phyloP scores from a whole-genome alignment of 2,329 filamentous ascomycete genomes.

The Cladophialophora yegresii region DNA sequence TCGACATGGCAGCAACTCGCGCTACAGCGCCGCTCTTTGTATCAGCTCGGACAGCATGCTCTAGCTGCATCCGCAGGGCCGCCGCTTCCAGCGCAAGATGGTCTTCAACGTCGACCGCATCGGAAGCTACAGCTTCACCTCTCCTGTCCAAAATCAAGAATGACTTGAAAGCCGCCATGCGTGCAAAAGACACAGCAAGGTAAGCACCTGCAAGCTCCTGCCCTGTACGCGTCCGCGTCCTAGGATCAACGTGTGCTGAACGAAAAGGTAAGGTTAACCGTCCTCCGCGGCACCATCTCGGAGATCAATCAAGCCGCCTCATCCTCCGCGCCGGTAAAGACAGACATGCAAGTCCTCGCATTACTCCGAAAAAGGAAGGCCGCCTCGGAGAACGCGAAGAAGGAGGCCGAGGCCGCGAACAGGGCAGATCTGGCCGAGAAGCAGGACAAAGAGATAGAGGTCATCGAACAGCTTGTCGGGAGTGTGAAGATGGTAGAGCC shows the following conservation, averaged over 20 bases:
- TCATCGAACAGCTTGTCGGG: constrained; percentile 50
- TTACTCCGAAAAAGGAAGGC: constrained; percentile 50
- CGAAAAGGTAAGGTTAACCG: constrained; percentile 46
- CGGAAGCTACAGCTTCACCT: constrained; percentile 41
- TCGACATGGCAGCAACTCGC: constrained; percentile 11
- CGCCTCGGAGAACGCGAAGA: constrained; percentile 44
- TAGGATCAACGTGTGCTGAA: neutral
- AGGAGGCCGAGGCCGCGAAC: constrained; percentile 47
- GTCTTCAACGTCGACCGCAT: constrained; percentile 42
- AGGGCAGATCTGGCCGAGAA: constrained; percentile 50
- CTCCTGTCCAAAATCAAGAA: constrained; percentile 49
- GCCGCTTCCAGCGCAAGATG: constrained; percentile 40
- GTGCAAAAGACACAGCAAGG: constrained; percentile 52
- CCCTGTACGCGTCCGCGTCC: neutral
- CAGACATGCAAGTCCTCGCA: constrained; percentile 50
- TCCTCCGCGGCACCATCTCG: constrained; percentile 52
- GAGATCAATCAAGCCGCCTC: constrained; percentile 54
- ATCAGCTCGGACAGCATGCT: constrained; percentile 20
- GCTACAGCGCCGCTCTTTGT: constrained; percentile 6
- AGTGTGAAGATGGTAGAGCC: constrained; percentile 46
- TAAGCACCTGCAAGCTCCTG: constrained; percentile 34
- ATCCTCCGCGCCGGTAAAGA: constrained; percentile 49
- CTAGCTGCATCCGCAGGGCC: constrained; percentile 19
- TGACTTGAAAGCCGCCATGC: constrained; percentile 54
- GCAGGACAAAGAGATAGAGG: constrained; percentile 47